Base-by-base conservation (phyloP, 768 basidiomycete species). In the Leccinum truebloodii region DNA sequence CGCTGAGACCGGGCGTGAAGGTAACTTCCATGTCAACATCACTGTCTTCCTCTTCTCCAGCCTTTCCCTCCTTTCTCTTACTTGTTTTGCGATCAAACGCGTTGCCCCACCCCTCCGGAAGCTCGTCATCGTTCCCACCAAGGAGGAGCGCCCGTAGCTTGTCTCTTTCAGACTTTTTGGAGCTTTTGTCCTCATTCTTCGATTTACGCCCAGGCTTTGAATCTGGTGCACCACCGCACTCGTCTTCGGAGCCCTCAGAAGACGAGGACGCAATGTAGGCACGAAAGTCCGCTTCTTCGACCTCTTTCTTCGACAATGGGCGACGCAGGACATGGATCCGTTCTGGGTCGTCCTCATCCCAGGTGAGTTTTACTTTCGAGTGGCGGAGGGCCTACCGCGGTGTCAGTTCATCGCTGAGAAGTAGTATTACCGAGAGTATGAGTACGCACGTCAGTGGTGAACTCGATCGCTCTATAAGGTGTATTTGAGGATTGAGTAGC, bases 301-400 rank as follows among this genome's bases (percentile, higher is more conserved):
- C 88, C 71, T 98, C 94, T 69, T 94, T 88, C 56, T 83, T 82
- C 0, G 91, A 85, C 46, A 97, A 78, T 1, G 80, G 79, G 22
- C 94, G 88, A 51, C 94, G 86, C 1, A 95, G 93, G 53, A 95
- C 67, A 49, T 86, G 86, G 59, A 81, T 83, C 44, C 96, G 88
- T 68, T 95, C 90, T 0, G 92, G 88, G 65, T 98, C 95, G 73
- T 98, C 97, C 57, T 95, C 92, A 65, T 99, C 97, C 97, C 97
- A 99, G 5, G 95, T 97, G 34, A 98, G 83, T 69, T 93, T 97
- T 61, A 98, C 96, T 79, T 94, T 97, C 14, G 97, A 99, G 72
- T 98, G 95, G 6, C 96, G 90, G 6, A 99, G 84, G 10, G 96
- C 96, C 95, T 98, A 64, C 6, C 30, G 8, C 14, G 35, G 39